Conservation (phyloP, 805 yeast species). For the Saturnispora gosingensis region DNA sequence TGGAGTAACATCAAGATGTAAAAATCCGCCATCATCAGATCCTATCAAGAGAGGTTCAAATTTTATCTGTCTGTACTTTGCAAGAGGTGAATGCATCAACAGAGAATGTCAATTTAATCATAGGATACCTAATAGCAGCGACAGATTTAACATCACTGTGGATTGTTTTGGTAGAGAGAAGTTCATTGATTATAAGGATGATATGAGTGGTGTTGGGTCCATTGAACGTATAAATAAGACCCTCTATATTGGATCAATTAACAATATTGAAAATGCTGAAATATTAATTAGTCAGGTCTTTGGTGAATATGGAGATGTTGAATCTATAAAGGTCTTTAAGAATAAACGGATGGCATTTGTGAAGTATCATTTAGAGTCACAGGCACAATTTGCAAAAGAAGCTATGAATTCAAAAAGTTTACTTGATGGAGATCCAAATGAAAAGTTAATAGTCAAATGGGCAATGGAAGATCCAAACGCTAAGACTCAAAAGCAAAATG, state of each 20-base stretch:
- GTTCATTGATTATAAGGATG: conserved; percentile 73
- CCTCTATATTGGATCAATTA: conserved; percentile 46
- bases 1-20: not conserved
- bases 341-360: conserved; percentile 68
- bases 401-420: conserved; percentile 52
- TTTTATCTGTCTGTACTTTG: conserved; percentile 73
- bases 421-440: conserved; percentile 33
- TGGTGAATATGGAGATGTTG: conserved; percentile 68
- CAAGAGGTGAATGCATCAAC: conserved; percentile 76
- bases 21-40: not conserved
- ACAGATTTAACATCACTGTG: conserved; percentile 48
- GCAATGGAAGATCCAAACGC: conserved; percentile 46
- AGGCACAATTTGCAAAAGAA: conserved; percentile 92
- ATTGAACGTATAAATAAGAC: conserved; percentile 64
- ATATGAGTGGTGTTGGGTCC: conserved; percentile 91
- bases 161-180: conserved; percentile 95
- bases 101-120: conserved; percentile 69
- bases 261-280: conserved; percentile 27
- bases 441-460: conserved; percentile 70
- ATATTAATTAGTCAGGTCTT: conserved; percentile 41
- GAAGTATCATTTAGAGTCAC: conserved; percentile 53
- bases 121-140: conserved; percentile 57
- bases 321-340: conserved; percentile 41
- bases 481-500: conserved; percentile 17
- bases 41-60: conserved; percentile 22